These are phyloP conservation scores for Boechera retrofracta DNA, from an alignment of 345 rosid species.

Conservation along the genomic window DNA sequence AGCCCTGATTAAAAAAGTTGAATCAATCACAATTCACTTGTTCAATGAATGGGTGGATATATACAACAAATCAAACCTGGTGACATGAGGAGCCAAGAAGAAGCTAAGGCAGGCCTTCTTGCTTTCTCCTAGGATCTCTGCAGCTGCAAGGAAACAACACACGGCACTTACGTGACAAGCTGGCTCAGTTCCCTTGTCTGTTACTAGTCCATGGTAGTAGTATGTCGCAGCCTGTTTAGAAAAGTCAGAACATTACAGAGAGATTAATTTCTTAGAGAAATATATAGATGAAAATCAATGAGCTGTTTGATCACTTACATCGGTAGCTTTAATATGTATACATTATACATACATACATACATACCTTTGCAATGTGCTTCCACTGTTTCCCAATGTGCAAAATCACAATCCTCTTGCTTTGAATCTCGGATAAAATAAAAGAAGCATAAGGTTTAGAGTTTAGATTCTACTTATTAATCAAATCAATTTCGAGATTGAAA, in stretches of 20 bases:
- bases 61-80: constrained; percentile 57
- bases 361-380: constrained; percentile 61
- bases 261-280: too few relatives aligned
- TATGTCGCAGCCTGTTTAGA: constrained; percentile 78
- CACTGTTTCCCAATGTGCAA: too few relatives aligned
- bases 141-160: constrained; percentile 88
- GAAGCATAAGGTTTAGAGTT: constrained; percentile 11
- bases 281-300: too few relatives aligned
- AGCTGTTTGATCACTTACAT: neutral
- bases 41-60: neutral
- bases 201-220: constrained; percentile 88
- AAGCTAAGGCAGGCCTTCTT: constrained; percentile 86
- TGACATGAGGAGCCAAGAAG: constrained; percentile 76
- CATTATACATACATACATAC: neutral
- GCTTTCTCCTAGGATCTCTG: constrained; percentile 78
- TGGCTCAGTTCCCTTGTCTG: constrained; percentile 86
- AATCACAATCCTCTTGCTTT: too few relatives aligned
- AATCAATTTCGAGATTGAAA: constrained; percentile 7
- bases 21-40: neutral
- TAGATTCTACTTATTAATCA: neutral
- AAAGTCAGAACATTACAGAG: constrained; percentile 11
- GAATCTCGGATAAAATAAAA: too few relatives aligned
- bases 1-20: constrained; percentile 48
- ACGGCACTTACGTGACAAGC: constrained; percentile 68
- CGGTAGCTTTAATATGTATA: neutral